These are phyloP conservation scores for Neophaeococcomyces mojaviensis DNA, from an alignment of 2,329 filamentous ascomycete genomes.

Conservation along the genomic window DNA sequence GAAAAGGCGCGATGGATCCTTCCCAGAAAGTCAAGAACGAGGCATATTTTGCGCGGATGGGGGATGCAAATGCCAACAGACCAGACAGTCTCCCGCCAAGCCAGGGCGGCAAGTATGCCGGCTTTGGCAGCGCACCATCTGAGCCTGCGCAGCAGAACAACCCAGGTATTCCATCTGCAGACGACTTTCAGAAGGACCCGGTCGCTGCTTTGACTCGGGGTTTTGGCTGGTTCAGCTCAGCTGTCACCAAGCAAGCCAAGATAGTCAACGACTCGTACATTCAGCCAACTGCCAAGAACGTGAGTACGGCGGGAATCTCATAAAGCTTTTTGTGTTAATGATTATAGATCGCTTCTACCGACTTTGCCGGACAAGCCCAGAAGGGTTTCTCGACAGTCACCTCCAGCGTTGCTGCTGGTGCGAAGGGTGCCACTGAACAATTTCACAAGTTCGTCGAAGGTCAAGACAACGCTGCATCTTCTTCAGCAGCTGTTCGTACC, in stretches of 20 bases:
- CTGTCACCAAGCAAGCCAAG: slow-evolving; percentile 84
- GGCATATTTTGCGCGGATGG: slow-evolving; percentile 80
- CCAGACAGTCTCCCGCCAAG: slow-evolving; percentile 69
- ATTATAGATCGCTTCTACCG: slow-evolving; percentile 65
- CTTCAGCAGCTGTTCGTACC: slow-evolving; percentile 18
- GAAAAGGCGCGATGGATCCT: slow-evolving; percentile 29
- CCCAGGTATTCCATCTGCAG: slow-evolving; percentile 56
- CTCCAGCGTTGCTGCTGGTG: slow-evolving; percentile 57
- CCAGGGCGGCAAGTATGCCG: slow-evolving; percentile 85
- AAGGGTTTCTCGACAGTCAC: slow-evolving; percentile 46
- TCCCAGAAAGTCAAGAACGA: slow-evolving; percentile 65
- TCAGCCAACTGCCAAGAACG: slow-evolving; percentile 84
- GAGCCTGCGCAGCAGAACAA: slow-evolving; percentile 31
- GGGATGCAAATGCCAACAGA: slow-evolving; percentile 70
- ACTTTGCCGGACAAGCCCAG: slow-evolving; percentile 67
- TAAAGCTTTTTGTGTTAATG: slow-evolving; percentile 5
- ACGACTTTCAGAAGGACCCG: slow-evolving; percentile 87
- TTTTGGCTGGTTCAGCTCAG: slow-evolving; percentile 87
- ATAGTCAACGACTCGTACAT: slow-evolving; percentile 86
- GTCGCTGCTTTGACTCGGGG: slow-evolving; percentile 82
- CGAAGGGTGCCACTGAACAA: slow-evolving; percentile 66
- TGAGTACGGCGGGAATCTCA: slow-evolving; percentile 34
- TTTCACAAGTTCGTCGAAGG: slow-evolving; percentile 87
- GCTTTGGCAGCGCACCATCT: slow-evolving; percentile 74
- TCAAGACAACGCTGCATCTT: slow-evolving; percentile 35